Evolutionary conservation across 805 yeast genomes (phyloP).

Genomic region (Saturnispora gosingensis): DNA sequence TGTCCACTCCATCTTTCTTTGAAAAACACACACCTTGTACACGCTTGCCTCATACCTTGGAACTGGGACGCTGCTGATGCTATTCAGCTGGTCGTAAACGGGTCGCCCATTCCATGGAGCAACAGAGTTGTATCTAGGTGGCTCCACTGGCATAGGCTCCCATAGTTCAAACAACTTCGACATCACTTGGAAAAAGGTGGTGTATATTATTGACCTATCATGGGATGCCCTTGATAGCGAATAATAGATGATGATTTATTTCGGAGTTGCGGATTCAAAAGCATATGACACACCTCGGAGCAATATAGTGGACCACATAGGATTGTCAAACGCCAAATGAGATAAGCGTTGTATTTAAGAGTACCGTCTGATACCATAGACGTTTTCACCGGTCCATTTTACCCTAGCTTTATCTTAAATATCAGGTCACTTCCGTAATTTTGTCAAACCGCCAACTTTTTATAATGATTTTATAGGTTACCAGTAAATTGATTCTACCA

Average conservation of each 20-base stretch:
- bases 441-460: too few species aligned
- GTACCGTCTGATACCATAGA: too few species aligned
- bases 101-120: slow-evolving; percentile 32
- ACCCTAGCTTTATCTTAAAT: background rate
- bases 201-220: background rate
- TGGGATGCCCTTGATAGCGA: background rate
- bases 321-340: background rate
- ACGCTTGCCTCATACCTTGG: slow-evolving; percentile 66
- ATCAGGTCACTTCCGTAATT: too few species aligned
- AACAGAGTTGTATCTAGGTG: slow-evolving; percentile 29
- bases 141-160: slow-evolving; percentile 32
- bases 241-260: background rate
- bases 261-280: background rate
- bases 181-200: background rate
- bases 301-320: background rate
- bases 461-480: too few species aligned
- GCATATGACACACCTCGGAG: background rate
- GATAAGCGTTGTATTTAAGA: background rate
- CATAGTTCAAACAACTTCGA: background rate
- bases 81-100: slow-evolving; percentile 19
- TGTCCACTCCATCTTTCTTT: slow-evolving; percentile 65
- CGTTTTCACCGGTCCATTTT: background rate
- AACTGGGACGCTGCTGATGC: slow-evolving; percentile 33
- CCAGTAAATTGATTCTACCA: too few species aligned
- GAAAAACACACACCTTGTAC: slow-evolving; percentile 44